phyloP scores from a whole-genome alignment of 73 alveolate species.

The Paramecium tetraurelia region DNA sequence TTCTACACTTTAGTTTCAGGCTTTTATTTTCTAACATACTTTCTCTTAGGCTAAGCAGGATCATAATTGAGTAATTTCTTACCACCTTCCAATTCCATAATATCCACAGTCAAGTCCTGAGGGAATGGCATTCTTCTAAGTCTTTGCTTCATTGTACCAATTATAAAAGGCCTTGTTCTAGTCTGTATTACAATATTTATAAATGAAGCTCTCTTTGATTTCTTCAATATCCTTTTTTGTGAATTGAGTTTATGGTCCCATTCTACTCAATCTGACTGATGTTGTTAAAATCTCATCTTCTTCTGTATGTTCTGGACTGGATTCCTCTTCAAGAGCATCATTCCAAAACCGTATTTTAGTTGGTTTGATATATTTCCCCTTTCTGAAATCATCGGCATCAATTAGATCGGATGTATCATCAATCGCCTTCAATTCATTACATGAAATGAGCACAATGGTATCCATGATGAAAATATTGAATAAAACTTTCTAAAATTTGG shows the following conservation, averaged over 20 bases:
- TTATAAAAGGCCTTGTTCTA: background rate
- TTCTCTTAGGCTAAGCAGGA: background rate
- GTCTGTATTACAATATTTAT: background rate
- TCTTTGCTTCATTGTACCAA: conserved; percentile 50
- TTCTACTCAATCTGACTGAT: background rate
- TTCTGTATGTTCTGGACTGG: conserved; percentile 5
- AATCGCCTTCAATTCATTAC: background rate
- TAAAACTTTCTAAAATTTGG: background rate
- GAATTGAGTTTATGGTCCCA: background rate
- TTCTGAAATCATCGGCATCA: background rate
- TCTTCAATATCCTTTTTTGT: conserved; percentile 4
- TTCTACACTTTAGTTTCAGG: background rate
- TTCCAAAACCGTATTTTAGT: background rate
- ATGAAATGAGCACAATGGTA: background rate
- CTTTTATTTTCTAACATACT: background rate
- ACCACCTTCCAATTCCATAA: background rate
- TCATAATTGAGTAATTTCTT: background rate
- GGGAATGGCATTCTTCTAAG: background rate
- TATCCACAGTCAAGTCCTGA: background rate
- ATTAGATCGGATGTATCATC: background rate
- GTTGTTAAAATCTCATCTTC: background rate
- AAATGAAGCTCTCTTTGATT: background rate
- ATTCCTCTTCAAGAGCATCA: background rate
- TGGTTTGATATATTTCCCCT: background rate
- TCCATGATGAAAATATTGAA: background rate